Evolutionary conservation across 495 filamentous ascomycete genomes (phyloP), one percentile per base, ranked within the genome.

Genomic region (Chlorociboria aeruginascens): DNA sequence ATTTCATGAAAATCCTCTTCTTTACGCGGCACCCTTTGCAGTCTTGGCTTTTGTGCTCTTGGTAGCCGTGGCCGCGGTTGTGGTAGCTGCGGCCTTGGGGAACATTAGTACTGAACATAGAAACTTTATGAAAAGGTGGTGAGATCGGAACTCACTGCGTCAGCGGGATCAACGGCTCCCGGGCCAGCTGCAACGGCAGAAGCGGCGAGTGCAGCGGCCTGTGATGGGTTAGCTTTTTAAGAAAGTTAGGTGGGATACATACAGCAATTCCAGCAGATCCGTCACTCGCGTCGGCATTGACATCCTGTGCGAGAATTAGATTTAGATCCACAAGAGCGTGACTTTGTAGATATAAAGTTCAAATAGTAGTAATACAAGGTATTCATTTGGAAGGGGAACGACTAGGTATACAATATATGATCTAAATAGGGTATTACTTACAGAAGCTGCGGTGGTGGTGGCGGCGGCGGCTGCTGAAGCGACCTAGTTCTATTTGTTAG

Each of bases 261-360:
- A 28, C 42, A 13, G 37, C 52, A 30, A 42, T 49, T 12, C 20
- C 52, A 2, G 43, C 43, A n/a, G 11, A 31, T 44, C 42, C 42
- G 17, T 44, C n/a, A 16, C 31, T 44, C 6, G 42, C 42, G 30
- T 10, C 29, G 11, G 42, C 20, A 31, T 44, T 44, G 6, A 43
- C 11, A 6, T 36, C 34, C 11, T 36, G 14, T 12, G 33, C 33
- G 14, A 36, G 14, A 36, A 3, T 14, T 36, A 12, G 11, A 14
- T 12, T 36, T 45, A 2, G 45, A 38, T 32, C n/a, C 20, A 20
- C 6, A 43, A 8, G 10, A 8, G 10, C 11, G 9, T 9, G 9
- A 3, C 1, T 43, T 43, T 10, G n/a, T 7, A 43, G 9, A 16
- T 10, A 12, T 28, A 30, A 12, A 16, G 29, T 43, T 14, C 1